A percentile compares a stretch with the other conserved stretches of the same genome.
These are phyloP conservation scores for Musa balbisiana DNA, from an alignment of 202 grass and related monocot genomes.

Conservation along the genomic window DNA sequence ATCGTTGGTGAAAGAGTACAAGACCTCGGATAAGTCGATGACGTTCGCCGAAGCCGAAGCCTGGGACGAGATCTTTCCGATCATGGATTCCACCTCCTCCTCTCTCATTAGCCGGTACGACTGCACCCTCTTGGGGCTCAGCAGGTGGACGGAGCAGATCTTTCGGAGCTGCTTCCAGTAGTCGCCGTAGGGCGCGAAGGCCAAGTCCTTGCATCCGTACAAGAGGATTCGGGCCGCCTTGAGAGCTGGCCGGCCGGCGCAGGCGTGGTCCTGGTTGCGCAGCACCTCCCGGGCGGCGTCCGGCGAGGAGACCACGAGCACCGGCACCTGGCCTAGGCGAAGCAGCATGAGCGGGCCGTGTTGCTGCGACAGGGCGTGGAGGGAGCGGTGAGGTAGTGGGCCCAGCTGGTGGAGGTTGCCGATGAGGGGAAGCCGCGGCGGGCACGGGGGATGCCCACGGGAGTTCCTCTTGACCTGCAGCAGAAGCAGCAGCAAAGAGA, in stretches of 20 bases:
- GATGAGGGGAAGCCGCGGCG: constrained; percentile 38
- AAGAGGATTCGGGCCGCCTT: constrained; percentile 30
- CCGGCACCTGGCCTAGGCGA: constrained; percentile 38
- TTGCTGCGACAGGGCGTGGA: constrained; percentile 24
- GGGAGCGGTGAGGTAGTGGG: constrained; percentile 39
- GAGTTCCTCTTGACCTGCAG: neutral
- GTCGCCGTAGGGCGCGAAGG: constrained; percentile 51
- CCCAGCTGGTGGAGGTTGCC: constrained; percentile 71
- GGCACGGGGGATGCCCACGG: constrained; percentile 22
- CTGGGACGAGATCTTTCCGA: neutral
- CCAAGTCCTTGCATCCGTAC: constrained; percentile 39
- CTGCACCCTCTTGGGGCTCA: constrained; percentile 29
- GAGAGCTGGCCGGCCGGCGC: constrained; percentile 32
- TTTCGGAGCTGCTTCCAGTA: constrained; percentile 50
- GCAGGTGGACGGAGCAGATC: constrained; percentile 46
- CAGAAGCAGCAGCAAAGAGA: neutral
- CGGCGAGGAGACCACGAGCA: constrained; percentile 50
- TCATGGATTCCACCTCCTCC: constrained; percentile 35
- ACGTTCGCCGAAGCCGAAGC: neutral
- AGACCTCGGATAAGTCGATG: constrained; percentile 45
- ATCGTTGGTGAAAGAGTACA: constrained; percentile 46
- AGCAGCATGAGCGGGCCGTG: constrained; percentile 37
- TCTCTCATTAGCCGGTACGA: constrained; percentile 16
- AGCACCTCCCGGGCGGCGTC: constrained; percentile 38
- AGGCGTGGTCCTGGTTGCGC: constrained; percentile 37